These are phyloP conservation scores for Fragilaria radians DNA, from an alignment of 108 stramenopile species.

Conservation along the genomic window DNA sequence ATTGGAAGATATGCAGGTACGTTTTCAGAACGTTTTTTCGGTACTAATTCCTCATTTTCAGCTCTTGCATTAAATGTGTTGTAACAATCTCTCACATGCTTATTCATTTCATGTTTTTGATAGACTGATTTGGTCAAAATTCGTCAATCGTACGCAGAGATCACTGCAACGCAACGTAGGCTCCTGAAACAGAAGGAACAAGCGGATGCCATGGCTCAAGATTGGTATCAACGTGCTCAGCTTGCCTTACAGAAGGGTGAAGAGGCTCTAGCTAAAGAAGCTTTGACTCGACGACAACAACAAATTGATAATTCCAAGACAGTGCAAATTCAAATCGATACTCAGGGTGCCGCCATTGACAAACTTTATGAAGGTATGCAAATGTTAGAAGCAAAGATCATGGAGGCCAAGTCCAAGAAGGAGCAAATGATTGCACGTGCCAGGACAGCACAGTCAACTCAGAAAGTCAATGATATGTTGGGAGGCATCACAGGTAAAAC, in stretches of 20 bases:
- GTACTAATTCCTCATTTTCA: no score
- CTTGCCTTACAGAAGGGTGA: slow-evolving; percentile 89
- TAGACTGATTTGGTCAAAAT: slow-evolving; percentile 91
- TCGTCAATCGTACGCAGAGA: slow-evolving; percentile 96
- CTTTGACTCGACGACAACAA: slow-evolving; percentile 81
- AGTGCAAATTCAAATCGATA: slow-evolving; percentile 72
- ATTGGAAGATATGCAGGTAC: slow-evolving; percentile 95
- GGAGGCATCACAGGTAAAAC: slow-evolving; percentile 80
- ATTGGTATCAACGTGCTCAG: slow-evolving; percentile 95
- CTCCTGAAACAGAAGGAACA: slow-evolving; percentile 86
- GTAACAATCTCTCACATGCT: no score
- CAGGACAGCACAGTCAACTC: slow-evolving; percentile 89
- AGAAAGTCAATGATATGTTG: slow-evolving; percentile 97
- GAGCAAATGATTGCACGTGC: slow-evolving; percentile 94
- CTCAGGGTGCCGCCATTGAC: slow-evolving; percentile 69
- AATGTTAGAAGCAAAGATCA: slow-evolving; percentile 87
- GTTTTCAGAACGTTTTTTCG: no score
- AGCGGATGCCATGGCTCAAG: slow-evolving; percentile 71
- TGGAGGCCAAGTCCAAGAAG: slow-evolving; percentile 91
- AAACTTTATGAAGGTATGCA: slow-evolving; percentile 93
- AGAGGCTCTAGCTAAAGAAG: slow-evolving; percentile 91
- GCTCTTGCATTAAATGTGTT: no score
- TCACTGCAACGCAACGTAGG: slow-evolving; percentile 93
- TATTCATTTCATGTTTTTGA: no score
- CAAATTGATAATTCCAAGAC: slow-evolving; percentile 64